Evolutionary conservation across 176 grass and related monocot species (phyloP), one percentile per base, ranked within the genome.

Genomic region (Thalia dealbata): DNA sequence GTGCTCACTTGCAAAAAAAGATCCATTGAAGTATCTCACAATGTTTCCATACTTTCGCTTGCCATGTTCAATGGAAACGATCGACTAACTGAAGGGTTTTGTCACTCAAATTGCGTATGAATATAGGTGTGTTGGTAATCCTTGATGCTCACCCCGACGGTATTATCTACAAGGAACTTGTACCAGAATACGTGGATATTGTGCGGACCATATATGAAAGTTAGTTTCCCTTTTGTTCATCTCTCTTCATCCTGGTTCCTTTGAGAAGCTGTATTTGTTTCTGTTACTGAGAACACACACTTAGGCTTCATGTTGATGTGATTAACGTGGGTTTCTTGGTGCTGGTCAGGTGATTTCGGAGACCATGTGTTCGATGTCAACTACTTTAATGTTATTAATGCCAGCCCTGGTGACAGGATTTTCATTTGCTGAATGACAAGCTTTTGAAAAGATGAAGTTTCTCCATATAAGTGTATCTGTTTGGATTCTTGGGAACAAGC

Each of bases 151-250:
- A 84, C 66, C 85, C 93, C 48, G 81, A 86, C 74, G 89, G 87
- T 55, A 90, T 97, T 65, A 86, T 97, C 48, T 91, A 90, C 71
- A 82, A 92, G 66, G 82, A 89, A n/a, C 84, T 97, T 54, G 84
- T 90, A 64, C 85, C 30, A 48, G 85, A 92, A 52, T 97, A 90
- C 84, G 81, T 88, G 61, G 82, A 88, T 25, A n/a, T 82, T 79
- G 89, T 88, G 22, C 74, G 93, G 10, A 97, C 89, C 45, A 21
- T 92, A 81, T 92, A 88, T 2, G 93, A 97, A 97, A 85, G 89
- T 97, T 11, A 61, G 79, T 18, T 76, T 50, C 8, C 67, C 15
- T 56, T 63, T 61, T 67, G 22, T 76, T 42, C 71, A 5, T 60
- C 44, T 46, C 8, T 75, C 24, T 16, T 5, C 0, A 60, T 3